Conservation (phyloP, 75 land plant species). For the Sequoiadendron giganteum region DNA sequence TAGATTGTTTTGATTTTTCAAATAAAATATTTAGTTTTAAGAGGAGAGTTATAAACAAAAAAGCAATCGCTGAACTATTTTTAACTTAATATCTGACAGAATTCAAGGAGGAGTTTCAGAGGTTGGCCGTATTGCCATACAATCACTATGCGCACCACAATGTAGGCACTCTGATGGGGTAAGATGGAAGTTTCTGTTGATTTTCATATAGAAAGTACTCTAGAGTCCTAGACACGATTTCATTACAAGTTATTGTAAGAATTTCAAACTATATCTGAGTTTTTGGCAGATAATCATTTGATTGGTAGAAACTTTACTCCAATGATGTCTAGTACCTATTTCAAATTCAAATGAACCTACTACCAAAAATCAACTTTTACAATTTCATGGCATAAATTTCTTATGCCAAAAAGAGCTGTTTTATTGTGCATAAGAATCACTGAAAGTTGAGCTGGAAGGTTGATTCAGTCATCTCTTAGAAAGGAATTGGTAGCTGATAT, state of each 20-base stretch:
- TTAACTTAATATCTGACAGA: conserved; percentile 32
- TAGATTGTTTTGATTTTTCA: not conserved
- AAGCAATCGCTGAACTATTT: not conserved
- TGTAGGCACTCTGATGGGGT: conserved; percentile 62
- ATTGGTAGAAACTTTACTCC: not conserved
- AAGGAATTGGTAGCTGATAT: not conserved
- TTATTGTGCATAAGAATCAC: not conserved
- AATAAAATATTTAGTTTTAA: not conserved
- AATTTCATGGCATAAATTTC: not conserved
- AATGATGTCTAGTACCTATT: not conserved
- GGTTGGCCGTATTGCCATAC: conserved; percentile 83
- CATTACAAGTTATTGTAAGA: not conserved
- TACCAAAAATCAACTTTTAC: not conserved
- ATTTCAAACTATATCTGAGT: not conserved
- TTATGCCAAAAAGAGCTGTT: not conserved
- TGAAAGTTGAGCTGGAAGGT: not conserved
- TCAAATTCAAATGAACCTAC: not conserved
- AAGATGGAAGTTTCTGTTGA: conserved; percentile 7
- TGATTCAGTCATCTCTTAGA: not conserved
- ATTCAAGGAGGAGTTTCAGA: conserved; percentile 23
- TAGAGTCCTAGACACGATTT: not conserved
- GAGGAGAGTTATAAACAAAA: not conserved
- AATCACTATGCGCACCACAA: conserved; percentile 90
- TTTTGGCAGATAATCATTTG: not conserved
- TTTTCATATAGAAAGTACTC: not conserved